Evolutionary conservation across 1,284 basidiomycete species (phyloP).

Genomic region (Ganoderma lucidum): DNA sequence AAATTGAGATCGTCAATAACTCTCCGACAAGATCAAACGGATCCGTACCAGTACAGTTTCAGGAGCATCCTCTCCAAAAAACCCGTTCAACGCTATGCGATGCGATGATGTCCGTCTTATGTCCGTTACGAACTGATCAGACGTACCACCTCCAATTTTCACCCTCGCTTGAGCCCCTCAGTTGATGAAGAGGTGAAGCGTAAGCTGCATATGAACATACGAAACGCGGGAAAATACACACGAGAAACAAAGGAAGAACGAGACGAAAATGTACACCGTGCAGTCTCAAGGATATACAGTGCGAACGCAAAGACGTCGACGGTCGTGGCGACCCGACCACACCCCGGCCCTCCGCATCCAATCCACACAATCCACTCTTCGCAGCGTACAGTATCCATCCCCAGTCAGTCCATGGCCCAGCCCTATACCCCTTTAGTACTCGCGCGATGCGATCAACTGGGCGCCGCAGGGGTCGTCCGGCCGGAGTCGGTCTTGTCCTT

Average conservation of each 20-base stretch:
- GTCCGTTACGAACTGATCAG: no score
- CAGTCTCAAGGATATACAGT: slow-evolving; percentile 35
- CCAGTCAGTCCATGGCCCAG: neutral
- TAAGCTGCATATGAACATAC: slow-evolving; percentile 18
- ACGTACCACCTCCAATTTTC: no score
- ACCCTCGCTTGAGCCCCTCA: no score
- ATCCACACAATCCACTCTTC: no score
- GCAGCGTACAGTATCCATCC: neutral
- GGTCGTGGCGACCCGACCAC: no score
- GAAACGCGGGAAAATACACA: slow-evolving; percentile 20
- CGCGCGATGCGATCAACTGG: slow-evolving; percentile 21
- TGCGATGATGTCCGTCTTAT: neutral
- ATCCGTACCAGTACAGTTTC: neutral
- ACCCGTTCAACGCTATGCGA: neutral
- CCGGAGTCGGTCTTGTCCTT: slow-evolving; percentile 25
- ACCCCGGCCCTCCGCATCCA: neutral
- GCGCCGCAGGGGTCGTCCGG: slow-evolving; percentile 28
- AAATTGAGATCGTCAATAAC: neutral
- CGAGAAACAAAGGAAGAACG: slow-evolving; percentile 15
- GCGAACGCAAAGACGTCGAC: slow-evolving; percentile 29
- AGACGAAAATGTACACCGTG: slow-evolving; percentile 27
- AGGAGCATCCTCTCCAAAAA: no score
- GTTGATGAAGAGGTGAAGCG: neutral
- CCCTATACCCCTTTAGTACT: neutral
- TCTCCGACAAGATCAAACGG: neutral